These are phyloP conservation scores for Phialophora verrucosa DNA, from an alignment of 2,329 filamentous ascomycete species.

Conservation along the genomic window DNA sequence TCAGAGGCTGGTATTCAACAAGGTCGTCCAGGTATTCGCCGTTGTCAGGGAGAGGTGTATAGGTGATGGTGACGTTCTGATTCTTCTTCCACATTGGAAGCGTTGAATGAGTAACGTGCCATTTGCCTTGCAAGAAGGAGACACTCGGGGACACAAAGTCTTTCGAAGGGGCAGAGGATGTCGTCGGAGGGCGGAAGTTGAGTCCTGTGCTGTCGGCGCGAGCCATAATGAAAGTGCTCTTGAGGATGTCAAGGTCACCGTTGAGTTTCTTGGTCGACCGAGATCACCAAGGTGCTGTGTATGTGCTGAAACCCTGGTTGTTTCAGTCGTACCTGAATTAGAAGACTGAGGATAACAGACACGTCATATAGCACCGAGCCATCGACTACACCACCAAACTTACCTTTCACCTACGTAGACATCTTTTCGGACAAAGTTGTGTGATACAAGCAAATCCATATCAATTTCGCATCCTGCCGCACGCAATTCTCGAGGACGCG, in stretches of 20 bases:
- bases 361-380: neutral
- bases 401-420: neutral
- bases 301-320: neutral
- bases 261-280: neutral
- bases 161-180: conserved; percentile 6
- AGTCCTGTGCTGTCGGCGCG: conserved; percentile 33
- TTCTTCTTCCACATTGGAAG: conserved; percentile 80
- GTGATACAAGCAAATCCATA: neutral
- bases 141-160: conserved; percentile 53
- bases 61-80: conserved; percentile 80
- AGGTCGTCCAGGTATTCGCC: conserved; percentile 68
- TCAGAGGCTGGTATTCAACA: conserved; percentile 70
- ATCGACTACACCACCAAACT: neutral
- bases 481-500: neutral
- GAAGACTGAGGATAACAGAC: neutral
- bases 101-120: conserved; percentile 76
- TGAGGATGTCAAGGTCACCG: neutral
- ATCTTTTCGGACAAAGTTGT: neutral
- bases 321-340: neutral
- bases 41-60: conserved; percentile 59
- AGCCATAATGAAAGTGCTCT: conserved; percentile 9
- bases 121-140: conserved; percentile 68
- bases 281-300: neutral
- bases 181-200: conserved; percentile 54
- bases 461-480: neutral